Evolutionary conservation across 805 yeast species (phyloP), one percentile per base, ranked within the genome.

Genomic region (Kluyveromyces nonfermentans): DNA sequence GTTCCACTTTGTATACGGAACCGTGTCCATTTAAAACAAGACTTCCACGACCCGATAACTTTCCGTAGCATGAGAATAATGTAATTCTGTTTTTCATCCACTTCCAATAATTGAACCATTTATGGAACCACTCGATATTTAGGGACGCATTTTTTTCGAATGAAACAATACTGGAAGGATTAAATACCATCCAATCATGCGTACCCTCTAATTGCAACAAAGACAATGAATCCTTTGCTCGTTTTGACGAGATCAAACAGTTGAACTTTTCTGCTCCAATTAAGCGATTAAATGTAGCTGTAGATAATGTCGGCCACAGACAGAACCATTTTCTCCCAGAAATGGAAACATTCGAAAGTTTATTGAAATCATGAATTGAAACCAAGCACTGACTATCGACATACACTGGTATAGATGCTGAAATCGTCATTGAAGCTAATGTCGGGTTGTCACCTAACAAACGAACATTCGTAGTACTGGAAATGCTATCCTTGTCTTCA

Each of bases 41-140:
- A 40, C 56, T 59, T 12, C 67, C 67, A 28, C 65, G 53, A 8
- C 67, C 67, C 40, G 52, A 55, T 5, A 59, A 14, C 5, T 51
- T 50, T 19, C 48, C 49, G 40, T 51, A 60, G 35, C 52, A 50
- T 32, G 50, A 45, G 19, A 54, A 52, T 22, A 52, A 51, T 10
- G 41, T 40, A 10, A 44, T 41, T 20, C 41, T 47, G 16, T 39
- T 34, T 34, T 35, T 42, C 28, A 39, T 28, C 41, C 41, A 38
- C 18, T 28, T 38, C 28, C 17, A 30, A 31, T 30, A 38, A 33
- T 38, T 38, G 12, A 38, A 16, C 41, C 41, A 38, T 16, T 38
- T 38, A 21, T 38, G 41, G 25, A 14, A 38, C 41, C 41, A 38
- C 4, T 39, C 46, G 16, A 59, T 31, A 8, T 50, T 44, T 16